phyloP scores from a whole-genome alignment of 2,329 filamentous ascomycete species.

The Penicillium sp. region DNA sequence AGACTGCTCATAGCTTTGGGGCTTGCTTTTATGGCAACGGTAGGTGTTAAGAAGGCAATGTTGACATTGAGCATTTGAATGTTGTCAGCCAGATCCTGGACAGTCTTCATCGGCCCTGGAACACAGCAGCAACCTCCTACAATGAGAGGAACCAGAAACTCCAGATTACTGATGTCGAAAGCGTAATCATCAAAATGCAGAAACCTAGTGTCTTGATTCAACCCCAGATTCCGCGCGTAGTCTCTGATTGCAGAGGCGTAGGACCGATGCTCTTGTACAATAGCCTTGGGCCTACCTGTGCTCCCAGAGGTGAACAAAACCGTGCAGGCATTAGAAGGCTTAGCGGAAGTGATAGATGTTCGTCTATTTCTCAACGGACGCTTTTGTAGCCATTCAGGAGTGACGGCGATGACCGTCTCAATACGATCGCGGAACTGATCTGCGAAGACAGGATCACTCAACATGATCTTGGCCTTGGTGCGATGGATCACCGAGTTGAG shows the following conservation, averaged over 20 bases:
- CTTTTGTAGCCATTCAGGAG: no score
- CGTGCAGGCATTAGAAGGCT: neutral
- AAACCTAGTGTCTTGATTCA: constrained; percentile 18
- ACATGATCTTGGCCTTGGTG: no score
- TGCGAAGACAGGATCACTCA: no score
- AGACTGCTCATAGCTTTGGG: constrained; percentile 19
- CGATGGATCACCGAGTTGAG: no score
- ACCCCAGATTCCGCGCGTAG: constrained; percentile 16
- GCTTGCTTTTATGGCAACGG: constrained; percentile 20
- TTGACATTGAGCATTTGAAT: constrained; percentile 21
- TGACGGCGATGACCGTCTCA: no score
- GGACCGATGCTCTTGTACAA: constrained; percentile 25
- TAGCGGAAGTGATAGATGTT: neutral
- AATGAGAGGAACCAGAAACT: constrained; percentile 21
- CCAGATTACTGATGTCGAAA: constrained; percentile 30
- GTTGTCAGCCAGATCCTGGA: constrained; percentile 14
- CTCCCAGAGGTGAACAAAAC: constrained; percentile 28
- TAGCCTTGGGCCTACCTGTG: constrained; percentile 28
- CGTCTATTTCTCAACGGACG: no score
- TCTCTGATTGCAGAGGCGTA: constrained; percentile 22
- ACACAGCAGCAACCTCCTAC: constrained; percentile 28
- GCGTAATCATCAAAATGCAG: constrained; percentile 29
- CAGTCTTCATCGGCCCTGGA: constrained; percentile 14
- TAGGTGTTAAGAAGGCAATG: constrained; percentile 26
- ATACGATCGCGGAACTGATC: no score